Evolutionary conservation across 352 stramenopile genomes (phyloP).

Genomic region (Pythium apleroticum): DNA sequence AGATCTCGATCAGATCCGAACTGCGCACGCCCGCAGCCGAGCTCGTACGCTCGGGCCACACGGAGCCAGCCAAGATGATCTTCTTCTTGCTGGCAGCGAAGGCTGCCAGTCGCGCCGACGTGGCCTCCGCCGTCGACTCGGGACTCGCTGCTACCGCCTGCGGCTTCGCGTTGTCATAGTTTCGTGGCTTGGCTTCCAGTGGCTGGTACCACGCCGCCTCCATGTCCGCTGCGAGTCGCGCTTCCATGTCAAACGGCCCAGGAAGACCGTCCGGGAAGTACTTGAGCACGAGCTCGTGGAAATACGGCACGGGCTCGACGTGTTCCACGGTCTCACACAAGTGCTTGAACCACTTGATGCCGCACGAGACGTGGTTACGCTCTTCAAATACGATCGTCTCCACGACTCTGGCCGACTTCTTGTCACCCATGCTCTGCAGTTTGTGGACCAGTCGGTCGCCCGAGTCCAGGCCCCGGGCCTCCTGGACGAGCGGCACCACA

Average conservation of each 20-base stretch:
- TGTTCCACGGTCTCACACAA: constrained; percentile 46
- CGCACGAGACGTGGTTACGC: constrained; percentile 66
- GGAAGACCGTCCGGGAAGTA: constrained; percentile 78
- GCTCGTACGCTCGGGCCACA: constrained; percentile 88
- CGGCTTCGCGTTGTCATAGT: constrained; percentile 7
- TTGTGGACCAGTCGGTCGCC: constrained; percentile 72
- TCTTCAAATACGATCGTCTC: constrained; percentile 82
- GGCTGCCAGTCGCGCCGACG: constrained; percentile 38
- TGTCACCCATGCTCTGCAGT: constrained; percentile 69
- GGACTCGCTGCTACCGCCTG: background rate
- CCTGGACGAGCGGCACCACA: constrained; percentile 80
- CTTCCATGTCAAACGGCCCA: constrained; percentile 75
- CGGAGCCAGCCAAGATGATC: constrained; percentile 62
- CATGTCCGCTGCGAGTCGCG: constrained; percentile 71
- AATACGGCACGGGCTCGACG: constrained; percentile 61
- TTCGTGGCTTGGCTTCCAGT: constrained; percentile 51
- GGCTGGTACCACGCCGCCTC: constrained; percentile 66
- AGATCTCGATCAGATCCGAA: constrained; percentile 65
- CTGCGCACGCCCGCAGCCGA: constrained; percentile 88
- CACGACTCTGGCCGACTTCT: constrained; percentile 61
- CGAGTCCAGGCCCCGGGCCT: constrained; percentile 76
- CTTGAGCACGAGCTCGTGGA: constrained; percentile 77
- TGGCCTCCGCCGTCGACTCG: background rate
- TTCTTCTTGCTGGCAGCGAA: constrained; percentile 66
- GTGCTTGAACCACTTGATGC: constrained; percentile 81